A percentile compares a stretch with the other conserved stretches of the same genome.
Evolutionary conservation across 768 basidiomycete genomes (phyloP).

Genomic region (Mycena galericulata): DNA sequence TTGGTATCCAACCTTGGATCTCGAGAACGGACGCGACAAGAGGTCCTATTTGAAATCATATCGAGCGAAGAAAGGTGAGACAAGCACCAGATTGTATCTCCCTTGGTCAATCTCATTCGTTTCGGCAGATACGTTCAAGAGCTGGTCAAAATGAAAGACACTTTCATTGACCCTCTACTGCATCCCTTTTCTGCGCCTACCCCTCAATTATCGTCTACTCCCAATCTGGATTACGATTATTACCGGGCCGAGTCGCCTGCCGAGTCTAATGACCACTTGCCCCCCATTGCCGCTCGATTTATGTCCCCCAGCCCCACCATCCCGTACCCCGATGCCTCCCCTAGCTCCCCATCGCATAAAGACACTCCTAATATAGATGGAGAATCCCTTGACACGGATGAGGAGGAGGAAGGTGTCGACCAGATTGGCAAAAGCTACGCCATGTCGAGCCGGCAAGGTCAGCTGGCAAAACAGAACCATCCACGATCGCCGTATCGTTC

Average conservation of each 20-base stretch:
- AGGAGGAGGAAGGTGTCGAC: constrained; percentile 74
- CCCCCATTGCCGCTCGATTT: constrained; percentile 93
- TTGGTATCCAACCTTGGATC: constrained; percentile 94
- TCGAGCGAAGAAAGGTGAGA: constrained; percentile 93
- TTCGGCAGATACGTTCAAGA: constrained; percentile 88
- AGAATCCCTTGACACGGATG: constrained; percentile 77
- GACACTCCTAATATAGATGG: constrained; percentile 77
- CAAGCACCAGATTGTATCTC: constrained; percentile 2
- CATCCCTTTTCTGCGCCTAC: constrained; percentile 78
- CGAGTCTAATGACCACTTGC: constrained; percentile 81
- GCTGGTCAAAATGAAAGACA: constrained; percentile 91
- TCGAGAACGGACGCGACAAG: constrained; percentile 93
- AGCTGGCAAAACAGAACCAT: constrained; percentile 69
- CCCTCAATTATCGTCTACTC: constrained; percentile 66
- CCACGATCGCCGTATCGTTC: constrained; percentile 83
- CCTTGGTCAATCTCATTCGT: constrained; percentile 25
- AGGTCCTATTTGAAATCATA: constrained; percentile 97
- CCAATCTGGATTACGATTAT: constrained; percentile 76
- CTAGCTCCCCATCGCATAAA: constrained; percentile 49
- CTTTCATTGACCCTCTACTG: constrained; percentile 89
- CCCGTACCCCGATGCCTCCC: constrained; percentile 26
- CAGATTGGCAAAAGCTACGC: constrained; percentile 60
- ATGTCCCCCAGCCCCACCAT: constrained; percentile 75
- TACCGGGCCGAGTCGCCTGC: constrained; percentile 75
- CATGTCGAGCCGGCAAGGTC: constrained; percentile 44